A percentile compares a stretch with the other conserved stretches of the same genome.
Conservation (phyloP, 2,329 filamentous ascomycete species). For the Sarocladium oryzae region DNA sequence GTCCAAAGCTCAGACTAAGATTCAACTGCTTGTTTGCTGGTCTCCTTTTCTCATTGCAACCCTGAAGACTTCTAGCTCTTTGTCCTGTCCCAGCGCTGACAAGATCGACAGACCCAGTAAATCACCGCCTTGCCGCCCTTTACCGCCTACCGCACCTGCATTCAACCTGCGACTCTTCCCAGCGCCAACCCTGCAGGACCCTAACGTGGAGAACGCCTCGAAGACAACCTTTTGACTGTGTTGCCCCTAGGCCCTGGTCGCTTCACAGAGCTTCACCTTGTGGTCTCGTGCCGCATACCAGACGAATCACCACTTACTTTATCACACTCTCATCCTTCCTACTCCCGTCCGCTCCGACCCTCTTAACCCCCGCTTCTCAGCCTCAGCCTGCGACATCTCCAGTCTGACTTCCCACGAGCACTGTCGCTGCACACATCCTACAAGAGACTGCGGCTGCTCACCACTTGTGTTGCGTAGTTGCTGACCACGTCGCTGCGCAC, state of each 20-base stretch:
- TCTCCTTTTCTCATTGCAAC: background rate
- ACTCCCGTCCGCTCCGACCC: background rate
- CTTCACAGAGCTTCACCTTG: conserved; percentile 5
- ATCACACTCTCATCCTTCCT: background rate
- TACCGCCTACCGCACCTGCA: conserved; percentile 9
- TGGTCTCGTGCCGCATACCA: conserved; percentile 8
- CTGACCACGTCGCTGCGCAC: background rate
- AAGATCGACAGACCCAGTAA: background rate
- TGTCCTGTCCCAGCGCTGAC: conserved; percentile 2
- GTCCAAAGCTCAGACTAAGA: background rate
- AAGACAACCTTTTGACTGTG: conserved; percentile 6
- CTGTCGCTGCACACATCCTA: background rate
- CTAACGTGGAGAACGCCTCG: background rate
- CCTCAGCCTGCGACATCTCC: conserved; percentile 6
- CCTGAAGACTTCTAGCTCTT: background rate
- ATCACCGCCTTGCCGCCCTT: conserved; percentile 7
- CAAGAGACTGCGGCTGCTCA: too few relatives aligned
- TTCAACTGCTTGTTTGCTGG: background rate
- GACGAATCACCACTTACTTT: background rate
- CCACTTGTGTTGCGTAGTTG: conserved; percentile 2
- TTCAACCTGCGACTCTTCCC: background rate
- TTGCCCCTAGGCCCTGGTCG: conserved; percentile 6
- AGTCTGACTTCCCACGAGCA: background rate
- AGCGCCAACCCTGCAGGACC: background rate
- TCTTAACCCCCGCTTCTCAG: conserved; percentile 5